These are phyloP conservation scores for Panaeolus papilionaceus DNA, from an alignment of 768 basidiomycete species.

Conservation along the genomic window DNA sequence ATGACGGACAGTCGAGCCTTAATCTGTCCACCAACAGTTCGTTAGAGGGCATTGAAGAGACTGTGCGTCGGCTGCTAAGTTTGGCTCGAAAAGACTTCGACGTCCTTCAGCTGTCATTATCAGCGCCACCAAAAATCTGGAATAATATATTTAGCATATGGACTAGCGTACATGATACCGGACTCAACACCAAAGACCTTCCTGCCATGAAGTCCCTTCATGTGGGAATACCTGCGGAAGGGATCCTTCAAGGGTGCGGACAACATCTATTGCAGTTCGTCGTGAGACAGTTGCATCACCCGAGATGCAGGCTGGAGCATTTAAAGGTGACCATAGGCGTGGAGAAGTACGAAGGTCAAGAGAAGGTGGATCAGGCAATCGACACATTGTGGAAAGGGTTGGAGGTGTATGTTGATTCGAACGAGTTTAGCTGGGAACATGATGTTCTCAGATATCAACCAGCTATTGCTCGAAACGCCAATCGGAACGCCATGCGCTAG, in stretches of 20 bases:
- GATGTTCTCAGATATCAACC: not conserved
- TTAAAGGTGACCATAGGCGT: not conserved
- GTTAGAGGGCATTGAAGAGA: not conserved
- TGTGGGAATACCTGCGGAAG: not conserved
- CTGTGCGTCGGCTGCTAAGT: not conserved
- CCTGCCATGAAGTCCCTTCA: not conserved
- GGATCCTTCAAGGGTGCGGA: not conserved
- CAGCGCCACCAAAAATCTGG: not conserved
- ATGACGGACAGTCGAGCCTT: not conserved
- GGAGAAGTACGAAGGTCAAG: not conserved
- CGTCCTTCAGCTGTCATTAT: not conserved
- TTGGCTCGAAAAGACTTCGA: not conserved
- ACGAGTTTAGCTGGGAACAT: not conserved
- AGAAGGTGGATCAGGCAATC: not conserved
- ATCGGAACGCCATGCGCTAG: not conserved
- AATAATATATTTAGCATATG: not conserved
- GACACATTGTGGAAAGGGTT: not conserved
- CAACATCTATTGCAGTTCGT: not conserved
- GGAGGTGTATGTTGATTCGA: not conserved
- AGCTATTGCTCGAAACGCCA: not conserved
- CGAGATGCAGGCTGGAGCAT: not conserved
- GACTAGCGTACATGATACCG: not conserved
- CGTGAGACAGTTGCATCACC: not conserved
- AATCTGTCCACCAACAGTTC: not conserved
- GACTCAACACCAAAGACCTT: not conserved